Percentiles rank a stretch among this genome's conserved stretches.
Evolutionary conservation across 768 basidiomycete genomes (phyloP).

Genomic region (Tulasnella sp.): DNA sequence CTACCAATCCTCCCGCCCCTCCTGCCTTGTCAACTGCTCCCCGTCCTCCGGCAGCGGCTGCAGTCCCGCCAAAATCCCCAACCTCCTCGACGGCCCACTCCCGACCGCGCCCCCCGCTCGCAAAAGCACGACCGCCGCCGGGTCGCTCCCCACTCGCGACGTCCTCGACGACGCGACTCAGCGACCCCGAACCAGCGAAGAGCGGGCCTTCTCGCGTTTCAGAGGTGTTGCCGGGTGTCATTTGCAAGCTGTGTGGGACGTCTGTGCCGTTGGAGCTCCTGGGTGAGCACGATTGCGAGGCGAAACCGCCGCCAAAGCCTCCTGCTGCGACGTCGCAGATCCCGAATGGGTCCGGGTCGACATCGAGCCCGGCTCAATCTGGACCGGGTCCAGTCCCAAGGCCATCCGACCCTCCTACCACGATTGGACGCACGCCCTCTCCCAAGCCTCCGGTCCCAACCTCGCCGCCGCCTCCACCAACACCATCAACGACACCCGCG

Average conservation of each 20-base stretch:
- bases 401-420: constrained; percentile 4
- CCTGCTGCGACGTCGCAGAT: background rate
- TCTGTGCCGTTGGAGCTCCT: constrained; percentile 62
- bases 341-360: background rate
- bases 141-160: constrained; percentile 1
- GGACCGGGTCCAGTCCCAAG: constrained; percentile 1
- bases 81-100: background rate
- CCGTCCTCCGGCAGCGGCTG: background rate
- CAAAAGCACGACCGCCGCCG: constrained; percentile 1
- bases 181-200: no score
- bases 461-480: background rate
- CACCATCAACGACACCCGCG: background rate
- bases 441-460: constrained; percentile 4
- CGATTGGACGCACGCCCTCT: background rate
- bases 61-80: background rate
- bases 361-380: background rate
- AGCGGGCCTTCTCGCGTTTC: constrained; percentile 43
- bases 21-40: background rate
- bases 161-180: constrained; percentile 16
- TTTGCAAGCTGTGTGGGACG: constrained; percentile 64
- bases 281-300: constrained; percentile 62
- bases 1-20: background rate
- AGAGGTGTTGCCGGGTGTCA: constrained; percentile 67
- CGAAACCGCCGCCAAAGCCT: constrained; percentile 14
- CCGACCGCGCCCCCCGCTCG: background rate